Conservation (phyloP, 2,329 filamentous ascomycete species). For the Chaetothyriales sp. region DNA sequence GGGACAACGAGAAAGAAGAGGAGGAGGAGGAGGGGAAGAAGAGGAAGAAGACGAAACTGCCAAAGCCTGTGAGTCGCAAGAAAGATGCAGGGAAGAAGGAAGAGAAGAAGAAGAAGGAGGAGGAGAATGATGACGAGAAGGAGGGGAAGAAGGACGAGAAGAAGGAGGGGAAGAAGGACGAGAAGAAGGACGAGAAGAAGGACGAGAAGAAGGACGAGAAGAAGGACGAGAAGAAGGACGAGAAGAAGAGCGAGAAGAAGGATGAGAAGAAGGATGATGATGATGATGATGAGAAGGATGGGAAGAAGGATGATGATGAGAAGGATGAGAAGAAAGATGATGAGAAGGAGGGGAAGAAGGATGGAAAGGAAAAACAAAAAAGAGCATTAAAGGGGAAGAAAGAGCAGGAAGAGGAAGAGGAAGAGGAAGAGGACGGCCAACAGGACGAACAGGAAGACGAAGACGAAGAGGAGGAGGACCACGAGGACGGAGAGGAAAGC, state of each 20-base stretch:
- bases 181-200: conserved; percentile 4
- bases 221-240: neutral
- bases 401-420: neutral
- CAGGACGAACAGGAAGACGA: neutral
- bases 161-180: conserved; percentile 5
- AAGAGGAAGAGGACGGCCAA: conserved; percentile 1
- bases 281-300: conserved; percentile 2
- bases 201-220: conserved; percentile 1
- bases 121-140: conserved; percentile 1
- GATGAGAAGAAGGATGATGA: neutral
- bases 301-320: neutral
- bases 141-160: conserved; percentile 18
- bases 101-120: conserved; percentile 1
- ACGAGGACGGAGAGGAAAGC: conserved; percentile 2
- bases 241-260: too few relatives aligned
- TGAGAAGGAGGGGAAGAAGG: conserved; percentile 11
- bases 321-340: conserved; percentile 16
- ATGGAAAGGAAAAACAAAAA: neutral
- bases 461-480: conserved; percentile 2
- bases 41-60: too few relatives aligned
- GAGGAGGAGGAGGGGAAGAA: conserved; percentile 1
- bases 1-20: conserved; percentile 9
- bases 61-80: too few relatives aligned
- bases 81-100: too few relatives aligned
- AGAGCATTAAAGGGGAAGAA: conserved; percentile 1